phyloP scores from a whole-genome alignment of 2,329 filamentous ascomycete species.

The Aureobasidium vineae region DNA sequence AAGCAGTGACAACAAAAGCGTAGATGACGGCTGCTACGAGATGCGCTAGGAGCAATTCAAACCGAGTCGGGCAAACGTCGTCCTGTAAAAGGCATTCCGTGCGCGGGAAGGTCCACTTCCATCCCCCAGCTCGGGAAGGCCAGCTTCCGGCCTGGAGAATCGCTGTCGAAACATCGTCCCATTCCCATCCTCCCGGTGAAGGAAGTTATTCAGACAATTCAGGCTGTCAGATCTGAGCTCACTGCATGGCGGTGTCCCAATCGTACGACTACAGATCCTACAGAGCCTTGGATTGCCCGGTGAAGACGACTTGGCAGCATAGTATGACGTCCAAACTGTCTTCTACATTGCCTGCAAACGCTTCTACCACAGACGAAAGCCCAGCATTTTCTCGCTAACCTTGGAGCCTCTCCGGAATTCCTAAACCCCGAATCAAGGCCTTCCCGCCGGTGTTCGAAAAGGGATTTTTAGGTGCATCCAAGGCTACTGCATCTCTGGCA shows the following conservation, averaged over 20 bases:
- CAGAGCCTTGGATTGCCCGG: neutral
- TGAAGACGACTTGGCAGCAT: neutral
- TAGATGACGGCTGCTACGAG: slow-evolving; percentile 7
- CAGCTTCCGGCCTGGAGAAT: neutral
- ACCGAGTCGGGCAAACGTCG: slow-evolving; percentile 21
- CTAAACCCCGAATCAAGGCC: neutral
- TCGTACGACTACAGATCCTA: neutral
- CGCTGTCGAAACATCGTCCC: neutral
- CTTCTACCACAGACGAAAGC: slow-evolving; percentile 7
- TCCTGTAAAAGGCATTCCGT: slow-evolving; percentile 16
- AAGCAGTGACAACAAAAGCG: slow-evolving; percentile 20
- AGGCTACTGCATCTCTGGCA: neutral
- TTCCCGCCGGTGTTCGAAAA: slow-evolving; percentile 13
- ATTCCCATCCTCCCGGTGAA: neutral
- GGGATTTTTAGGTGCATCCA: neutral
- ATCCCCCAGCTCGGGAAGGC: neutral
- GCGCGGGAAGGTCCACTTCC: slow-evolving; percentile 11
- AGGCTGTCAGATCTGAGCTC: slow-evolving; percentile 3
- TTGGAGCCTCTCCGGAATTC: neutral
- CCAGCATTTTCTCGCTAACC: slow-evolving; percentile 6
- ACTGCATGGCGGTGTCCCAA: neutral
- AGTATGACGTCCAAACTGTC: neutral
- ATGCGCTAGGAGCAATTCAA: slow-evolving; percentile 16
- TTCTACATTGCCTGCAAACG: neutral
- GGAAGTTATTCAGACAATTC: neutral